These are phyloP conservation scores for Penicillium silybi DNA, from an alignment of 495 filamentous ascomycete species.

Conservation along the genomic window DNA sequence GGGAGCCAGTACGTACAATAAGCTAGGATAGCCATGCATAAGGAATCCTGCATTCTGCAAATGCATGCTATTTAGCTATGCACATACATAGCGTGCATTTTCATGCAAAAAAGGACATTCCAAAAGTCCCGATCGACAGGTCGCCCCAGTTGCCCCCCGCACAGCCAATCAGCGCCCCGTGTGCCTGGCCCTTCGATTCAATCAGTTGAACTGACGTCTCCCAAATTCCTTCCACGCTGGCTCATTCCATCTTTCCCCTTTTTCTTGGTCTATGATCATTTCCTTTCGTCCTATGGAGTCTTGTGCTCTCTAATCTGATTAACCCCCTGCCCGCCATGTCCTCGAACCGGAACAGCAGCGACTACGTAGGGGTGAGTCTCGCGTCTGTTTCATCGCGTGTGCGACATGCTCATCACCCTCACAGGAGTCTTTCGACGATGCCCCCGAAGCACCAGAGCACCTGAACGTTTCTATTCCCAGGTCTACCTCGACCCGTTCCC, in stretches of 20 bases:
- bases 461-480: slow-evolving; percentile 35
- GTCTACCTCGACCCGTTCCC: slow-evolving; percentile 39
- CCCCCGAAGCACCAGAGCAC: slow-evolving; percentile 50
- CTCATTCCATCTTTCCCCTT: slow-evolving; percentile 14
- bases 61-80: neutral
- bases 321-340: slow-evolving; percentile 25
- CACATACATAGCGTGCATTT: neutral
- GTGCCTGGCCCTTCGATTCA: slow-evolving; percentile 22
- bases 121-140: slow-evolving; percentile 20
- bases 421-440: slow-evolving; percentile 77
- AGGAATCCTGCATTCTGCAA: slow-evolving; percentile 10
- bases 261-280: slow-evolving; percentile 7
- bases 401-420: slow-evolving; percentile 9
- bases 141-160: neutral
- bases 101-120: slow-evolving; percentile 11
- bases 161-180: slow-evolving; percentile 18
- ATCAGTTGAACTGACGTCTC: slow-evolving; percentile 20
- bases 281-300: slow-evolving; percentile 20
- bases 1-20: neutral
- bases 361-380: slow-evolving; percentile 48
- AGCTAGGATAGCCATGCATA: neutral
- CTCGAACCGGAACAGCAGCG: slow-evolving; percentile 41
- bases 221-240: slow-evolving; percentile 20
- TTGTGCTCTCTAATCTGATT: slow-evolving; percentile 18
- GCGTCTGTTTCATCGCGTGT: slow-evolving; percentile 7